Conservation (phyloP, 306 rosid species). For the Citrullus colocynthis region DNA sequence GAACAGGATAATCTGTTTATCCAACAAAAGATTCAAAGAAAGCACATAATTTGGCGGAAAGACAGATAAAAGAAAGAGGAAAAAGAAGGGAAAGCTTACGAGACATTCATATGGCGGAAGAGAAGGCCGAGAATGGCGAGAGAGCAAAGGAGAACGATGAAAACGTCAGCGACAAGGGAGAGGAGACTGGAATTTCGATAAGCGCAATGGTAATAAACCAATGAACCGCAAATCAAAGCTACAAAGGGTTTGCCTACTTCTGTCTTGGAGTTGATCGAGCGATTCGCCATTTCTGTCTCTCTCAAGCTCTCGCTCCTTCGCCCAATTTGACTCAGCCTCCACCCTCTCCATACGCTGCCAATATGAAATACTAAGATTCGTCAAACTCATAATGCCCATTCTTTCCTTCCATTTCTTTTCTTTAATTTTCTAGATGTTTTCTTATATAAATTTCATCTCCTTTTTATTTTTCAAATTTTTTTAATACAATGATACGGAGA, state of each 20-base stretch:
- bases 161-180: conserved; percentile 73
- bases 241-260: conserved; percentile 40
- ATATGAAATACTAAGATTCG: not conserved
- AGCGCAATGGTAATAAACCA: conserved; percentile 84
- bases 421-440: no score
- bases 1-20: not conserved
- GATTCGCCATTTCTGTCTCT: conserved; percentile 1
- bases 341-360: no score
- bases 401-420: not conserved
- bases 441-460: no score
- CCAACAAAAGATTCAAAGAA: not conserved
- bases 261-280: not conserved
- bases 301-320: not conserved
- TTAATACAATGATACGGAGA: no score
- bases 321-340: not conserved
- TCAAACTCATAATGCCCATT: not conserved
- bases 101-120: conserved; percentile 70
- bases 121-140: conserved; percentile 96
- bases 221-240: conserved; percentile 40
- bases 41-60: not conserved
- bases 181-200: conserved; percentile 49
- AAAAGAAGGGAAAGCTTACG: conserved; percentile 12
- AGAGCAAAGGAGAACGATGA: conserved; percentile 87
- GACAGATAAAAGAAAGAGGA: not conserved
- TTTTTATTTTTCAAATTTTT: no score